phyloP scores from a whole-genome alignment of 768 basidiomycete genomes.

The Rhizopogon vinicolor region DNA sequence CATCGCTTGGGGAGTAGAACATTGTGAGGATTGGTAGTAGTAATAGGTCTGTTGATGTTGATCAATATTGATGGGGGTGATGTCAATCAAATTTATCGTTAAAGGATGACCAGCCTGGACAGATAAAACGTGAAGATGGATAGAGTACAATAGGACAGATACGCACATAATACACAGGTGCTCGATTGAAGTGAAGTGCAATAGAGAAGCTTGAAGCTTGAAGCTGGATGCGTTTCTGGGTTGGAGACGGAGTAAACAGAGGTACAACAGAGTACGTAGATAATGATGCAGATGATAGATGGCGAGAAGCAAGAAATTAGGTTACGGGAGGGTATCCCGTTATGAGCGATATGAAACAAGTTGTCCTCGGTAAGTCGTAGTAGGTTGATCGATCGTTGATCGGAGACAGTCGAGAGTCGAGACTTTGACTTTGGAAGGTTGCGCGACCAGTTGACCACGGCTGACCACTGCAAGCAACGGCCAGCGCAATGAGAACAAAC shows the following conservation, averaged over 20 bases:
- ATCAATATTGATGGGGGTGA: not conserved
- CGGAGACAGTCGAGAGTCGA: not conserved
- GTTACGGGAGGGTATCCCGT: not conserved
- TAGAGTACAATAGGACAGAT: not conserved
- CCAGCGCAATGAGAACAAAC: too few relatives aligned
- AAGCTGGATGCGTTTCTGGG: not conserved
- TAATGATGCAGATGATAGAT: not conserved
- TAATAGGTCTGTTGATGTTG: not conserved
- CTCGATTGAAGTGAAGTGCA: conserved; percentile 5
- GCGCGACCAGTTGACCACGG: too few relatives aligned
- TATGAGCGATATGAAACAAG: not conserved
- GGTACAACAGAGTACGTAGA: conserved; percentile 13
- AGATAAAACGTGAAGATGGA: conserved; percentile 1
- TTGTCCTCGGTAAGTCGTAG: not conserved
- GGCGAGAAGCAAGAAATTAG: conserved; percentile 18
- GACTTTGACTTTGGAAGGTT: too few relatives aligned
- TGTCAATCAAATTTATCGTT: conserved; percentile 1
- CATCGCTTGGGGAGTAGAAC: conserved; percentile 2
- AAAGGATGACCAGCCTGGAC: conserved; percentile 12
- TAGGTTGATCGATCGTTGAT: not conserved
- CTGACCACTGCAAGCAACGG: too few relatives aligned
- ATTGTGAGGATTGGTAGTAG: conserved; percentile 6
- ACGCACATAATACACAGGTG: conserved; percentile 17
- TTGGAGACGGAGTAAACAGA: conserved; percentile 10
- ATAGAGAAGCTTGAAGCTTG: not conserved